These are phyloP conservation scores for Fusarium sp. DNA, from an alignment of 2,329 filamentous ascomycete genomes.

Conservation along the genomic window DNA sequence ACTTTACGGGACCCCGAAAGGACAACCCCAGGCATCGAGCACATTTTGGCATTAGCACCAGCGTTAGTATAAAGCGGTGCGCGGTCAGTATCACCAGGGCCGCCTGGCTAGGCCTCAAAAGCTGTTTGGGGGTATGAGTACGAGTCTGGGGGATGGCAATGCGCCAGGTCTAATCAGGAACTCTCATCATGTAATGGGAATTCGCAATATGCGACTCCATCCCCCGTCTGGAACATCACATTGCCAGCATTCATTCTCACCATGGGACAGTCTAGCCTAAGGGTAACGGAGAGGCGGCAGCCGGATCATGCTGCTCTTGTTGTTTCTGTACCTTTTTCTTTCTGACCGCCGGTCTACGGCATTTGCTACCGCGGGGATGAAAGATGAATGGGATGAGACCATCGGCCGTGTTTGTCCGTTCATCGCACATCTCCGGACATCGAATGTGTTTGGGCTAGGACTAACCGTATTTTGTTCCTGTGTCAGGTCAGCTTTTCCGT, in stretches of 20 bases:
- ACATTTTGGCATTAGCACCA: constrained; percentile 13
- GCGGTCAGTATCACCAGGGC: not conserved
- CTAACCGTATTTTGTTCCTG: not conserved
- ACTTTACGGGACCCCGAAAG: constrained; percentile 24
- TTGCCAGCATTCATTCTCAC: constrained; percentile 7
- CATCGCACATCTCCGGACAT: not conserved
- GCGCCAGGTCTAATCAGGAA: constrained; percentile 36
- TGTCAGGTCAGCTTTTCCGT: constrained; percentile 19
- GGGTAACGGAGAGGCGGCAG: not conserved
- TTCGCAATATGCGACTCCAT: constrained; percentile 27
- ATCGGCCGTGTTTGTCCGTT: not conserved
- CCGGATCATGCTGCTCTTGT: constrained; percentile 8
- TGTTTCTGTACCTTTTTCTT: not conserved
- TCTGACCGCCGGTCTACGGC: constrained; percentile 34
- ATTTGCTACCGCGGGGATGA: not conserved
- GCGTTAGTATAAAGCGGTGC: constrained; percentile 6
- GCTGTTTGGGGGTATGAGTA: not conserved
- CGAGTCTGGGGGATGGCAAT: constrained; percentile 7
- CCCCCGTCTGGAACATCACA: constrained; percentile 15
- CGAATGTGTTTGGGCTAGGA: not conserved
- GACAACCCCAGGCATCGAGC: too few relatives aligned
- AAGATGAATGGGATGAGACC: not conserved
- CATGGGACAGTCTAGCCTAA: constrained; percentile 18
- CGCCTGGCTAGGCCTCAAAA: not conserved
- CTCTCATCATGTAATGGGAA: constrained; percentile 40